Base-by-base conservation (phyloP, 148 eudicot species). In the Amaranthus hypochondriacus region DNA sequence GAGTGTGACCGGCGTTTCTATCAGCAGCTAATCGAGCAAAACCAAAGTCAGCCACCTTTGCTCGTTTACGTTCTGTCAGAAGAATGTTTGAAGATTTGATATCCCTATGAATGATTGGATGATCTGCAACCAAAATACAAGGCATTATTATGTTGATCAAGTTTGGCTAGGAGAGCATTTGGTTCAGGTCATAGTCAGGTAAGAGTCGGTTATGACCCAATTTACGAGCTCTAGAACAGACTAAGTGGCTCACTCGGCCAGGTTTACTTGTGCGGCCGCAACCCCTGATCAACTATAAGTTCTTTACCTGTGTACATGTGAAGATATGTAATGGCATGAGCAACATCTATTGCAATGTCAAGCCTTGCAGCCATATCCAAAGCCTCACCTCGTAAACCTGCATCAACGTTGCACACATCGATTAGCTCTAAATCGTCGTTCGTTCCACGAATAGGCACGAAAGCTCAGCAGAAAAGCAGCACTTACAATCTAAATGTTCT, bases 1-100 rank as follows among this genome's bases (percentile, higher is more conserved):
- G 98, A 67, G 97, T 91, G 7, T 69, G 81, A 56, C 80, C 93
- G 9, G 85, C 86, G 70, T 91, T 91, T 67, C 71, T 79, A 60
- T 88, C 98, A 15, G 90, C 79, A 18, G 80, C 96, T 80, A 89
- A 8, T 70, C 96, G 77, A 0, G 98, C 93, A 86, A 94, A 94
- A 7, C 98, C 98, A 75, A 94, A 92, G 82, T 92, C 98, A 7
- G 98, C 93, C 54, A 92, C 98, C 77, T 90, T 92, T 42, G 96
- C 97, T 72, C 91, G 86, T 48, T 73, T 78, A 21, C 74, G 83
- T 76, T 88, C 87, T 5, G 89, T 87, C 11, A 92, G 86, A 77
- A 92, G 93, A 78, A 92, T 92, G 87, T 92, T 92, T 69, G 98
- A 92, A 46, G 98, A 90, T 76, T 92, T 92, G 74, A 92, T 89